Conservation (phyloP, 768 basidiomycete species). For the Coprinopsis sp. region DNA sequence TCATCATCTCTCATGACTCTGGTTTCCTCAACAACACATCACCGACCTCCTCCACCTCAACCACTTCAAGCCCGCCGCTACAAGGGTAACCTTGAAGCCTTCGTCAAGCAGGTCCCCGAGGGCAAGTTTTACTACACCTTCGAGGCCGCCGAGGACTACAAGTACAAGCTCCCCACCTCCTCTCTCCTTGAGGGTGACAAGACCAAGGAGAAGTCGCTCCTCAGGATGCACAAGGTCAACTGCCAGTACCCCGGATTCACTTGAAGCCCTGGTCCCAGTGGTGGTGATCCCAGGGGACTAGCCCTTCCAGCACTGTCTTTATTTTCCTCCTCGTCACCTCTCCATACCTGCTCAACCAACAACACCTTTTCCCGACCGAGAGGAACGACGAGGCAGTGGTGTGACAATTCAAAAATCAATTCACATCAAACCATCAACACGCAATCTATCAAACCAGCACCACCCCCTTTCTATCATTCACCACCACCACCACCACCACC, state of each 20-base stretch:
- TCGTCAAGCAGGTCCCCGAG: constrained; percentile 92
- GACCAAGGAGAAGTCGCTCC: constrained; percentile 96
- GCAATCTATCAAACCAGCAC: too few relatives aligned
- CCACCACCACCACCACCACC: too few relatives aligned
- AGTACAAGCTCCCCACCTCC: constrained; percentile 96
- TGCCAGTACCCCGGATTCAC: constrained; percentile 91
- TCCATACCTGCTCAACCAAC: too few relatives aligned
- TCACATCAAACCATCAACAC: too few relatives aligned
- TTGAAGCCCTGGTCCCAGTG: too few relatives aligned
- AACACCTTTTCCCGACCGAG: too few relatives aligned
- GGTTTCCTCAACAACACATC: constrained; percentile 96
- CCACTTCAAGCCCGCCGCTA: constrained; percentile 96
- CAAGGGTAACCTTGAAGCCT: constrained; percentile 91
- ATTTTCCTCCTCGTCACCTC: too few relatives aligned
- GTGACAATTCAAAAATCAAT: too few relatives aligned
- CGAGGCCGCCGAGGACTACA: constrained; percentile 94
- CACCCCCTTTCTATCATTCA: too few relatives aligned
- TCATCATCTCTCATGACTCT: constrained; percentile 98
- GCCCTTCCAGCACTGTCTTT: too few relatives aligned
- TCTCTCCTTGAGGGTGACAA: constrained; percentile 99
- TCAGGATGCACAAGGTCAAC: constrained; percentile 97
- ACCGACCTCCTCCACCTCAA: constrained; percentile 97
- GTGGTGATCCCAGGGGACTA: too few relatives aligned
- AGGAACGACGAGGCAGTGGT: too few relatives aligned
- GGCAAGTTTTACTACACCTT: constrained; percentile 98